Percentiles rank a stretch among this genome's conserved stretches.
phyloP scores from a whole-genome alignment of 257 asterid species.

The Scutellaria galericulata region DNA sequence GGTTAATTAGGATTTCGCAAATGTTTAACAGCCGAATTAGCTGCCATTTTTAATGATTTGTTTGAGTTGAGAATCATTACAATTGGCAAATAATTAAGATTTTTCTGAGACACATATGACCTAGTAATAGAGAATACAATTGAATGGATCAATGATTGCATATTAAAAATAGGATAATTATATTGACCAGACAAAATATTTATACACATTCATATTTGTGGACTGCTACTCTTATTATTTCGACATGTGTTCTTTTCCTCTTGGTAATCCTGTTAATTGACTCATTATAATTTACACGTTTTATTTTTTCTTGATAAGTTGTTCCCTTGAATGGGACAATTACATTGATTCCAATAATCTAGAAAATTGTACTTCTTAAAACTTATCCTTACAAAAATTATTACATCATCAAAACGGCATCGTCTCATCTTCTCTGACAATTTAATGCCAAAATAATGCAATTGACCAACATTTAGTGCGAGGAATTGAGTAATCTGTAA shows the following conservation, averaged over 20 bases:
- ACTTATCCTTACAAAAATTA: too few relatives aligned
- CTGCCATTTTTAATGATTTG: neutral
- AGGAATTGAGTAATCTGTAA: too few relatives aligned
- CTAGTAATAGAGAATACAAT: too few relatives aligned
- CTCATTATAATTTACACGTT: constrained; percentile 2
- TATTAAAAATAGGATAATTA: neutral
- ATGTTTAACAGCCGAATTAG: neutral
- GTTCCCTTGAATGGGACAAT: constrained; percentile 31
- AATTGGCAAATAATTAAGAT: neutral
- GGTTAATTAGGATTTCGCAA: too few relatives aligned
- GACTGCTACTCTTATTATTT: neutral
- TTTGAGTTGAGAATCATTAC: neutral
- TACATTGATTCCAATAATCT: constrained; percentile 18
- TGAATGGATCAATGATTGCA: constrained; percentile 21
- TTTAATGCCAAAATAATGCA: too few relatives aligned
- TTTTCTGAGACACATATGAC: too few relatives aligned
- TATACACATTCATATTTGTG: neutral
- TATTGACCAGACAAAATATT: constrained; percentile 14
- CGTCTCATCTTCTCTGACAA: too few relatives aligned
- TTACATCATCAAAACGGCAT: too few relatives aligned
- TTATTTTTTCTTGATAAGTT: neutral
- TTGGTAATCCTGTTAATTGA: too few relatives aligned
- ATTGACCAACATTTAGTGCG: too few relatives aligned
- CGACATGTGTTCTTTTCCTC: neutral
- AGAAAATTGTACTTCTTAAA: constrained; percentile 10